Base-by-base conservation (phyloP, 2,329 filamentous ascomycete genomes). In the Periconia sp. region DNA sequence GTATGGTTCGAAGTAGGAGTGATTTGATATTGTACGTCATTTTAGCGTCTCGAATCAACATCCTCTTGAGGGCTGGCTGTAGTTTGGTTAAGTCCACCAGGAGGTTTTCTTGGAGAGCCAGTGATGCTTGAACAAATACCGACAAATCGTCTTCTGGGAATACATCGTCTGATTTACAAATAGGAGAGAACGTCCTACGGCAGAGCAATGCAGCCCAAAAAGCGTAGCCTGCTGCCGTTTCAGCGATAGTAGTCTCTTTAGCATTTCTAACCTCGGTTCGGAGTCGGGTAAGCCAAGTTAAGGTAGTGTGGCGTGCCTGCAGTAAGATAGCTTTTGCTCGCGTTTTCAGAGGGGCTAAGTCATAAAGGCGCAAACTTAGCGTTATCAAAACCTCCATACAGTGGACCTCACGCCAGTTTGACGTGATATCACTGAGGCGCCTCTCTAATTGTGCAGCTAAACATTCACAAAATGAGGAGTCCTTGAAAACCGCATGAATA, bases 341-440 rank as follows among this genome's bases (percentile, higher is more conserved):
- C n/a, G n/a, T n/a, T n/a, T n/a, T n/a, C n/a, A n/a, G n/a, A n/a
- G n/a, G n/a, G n/a, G n/a, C n/a, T n/a, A n/a, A n/a, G n/a, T n/a
- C n/a, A n/a, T n/a, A n/a, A n/a, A n/a, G n/a, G n/a, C n/a, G n/a
- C n/a, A n/a, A n/a, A n/a, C n/a, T n/a, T n/a, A n/a, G n/a, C n/a
- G n/a, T n/a, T n/a, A 87, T 76, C 1, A 88, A 50, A 0, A 80
- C 75, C 5, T 84, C 79, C 84, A 89, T 87, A 14, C 78, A 76
- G 48, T 82, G 68, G 0, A 71, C 74, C 55, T 89, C 86, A 0
- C 85, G 77, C 81, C 84, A 87, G 43, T 84, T 89, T 0, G 73
- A 66, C 0, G 67, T 63, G 8, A 89, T 79, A 0, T 66, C 62
- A 0, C 72, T 62, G 0, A 89, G 52, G 1, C 78, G 77, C n/a